Evolutionary conservation across 2,329 filamentous ascomycete genomes (phyloP), one percentile per base, ranked within the genome.

Genomic region (Aspergillus sp.): DNA sequence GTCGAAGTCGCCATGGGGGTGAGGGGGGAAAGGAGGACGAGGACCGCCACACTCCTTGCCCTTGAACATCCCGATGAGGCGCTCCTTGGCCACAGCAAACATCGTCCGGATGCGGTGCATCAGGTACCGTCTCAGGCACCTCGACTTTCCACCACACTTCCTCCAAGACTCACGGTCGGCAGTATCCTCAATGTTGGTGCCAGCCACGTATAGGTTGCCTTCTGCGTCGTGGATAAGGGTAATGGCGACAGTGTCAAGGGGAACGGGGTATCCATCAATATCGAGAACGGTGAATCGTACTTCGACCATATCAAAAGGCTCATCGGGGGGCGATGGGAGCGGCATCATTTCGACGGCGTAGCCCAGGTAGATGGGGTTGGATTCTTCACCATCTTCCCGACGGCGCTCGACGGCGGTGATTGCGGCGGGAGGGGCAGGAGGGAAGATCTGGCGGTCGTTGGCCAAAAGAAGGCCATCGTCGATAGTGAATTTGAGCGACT

Each of bases 251-350:
- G 79, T 79, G 59, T 80, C 76, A n/a, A 80, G 71, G 19, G 79
- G 77, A 9, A 80, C 78, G 1, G 80, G 79, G 52, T 76, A 72
- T 30, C 73, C 70, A 47, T 77, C 75, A 19, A 82, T 68, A 57
- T 80, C 79, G 30, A 82, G 73, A 41, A 81, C 73, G n/a, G 79
- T 81, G 67, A 82, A 80, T 45, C 78, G 75, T 61, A 81, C 67
- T 11, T 74, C 70, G 2, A 77, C 64, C 25, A 81, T 64, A 8
- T 77, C 73, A 48, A 72, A 67, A 7, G 71, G 66, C n/a, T 71
- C 72, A 25, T 77, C 73, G 8, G 68, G 61, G 17, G 73, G 66
- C 13, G 69, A 63, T 22, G 70, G 63, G 47, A 70, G 56, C 23
- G 77, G 72, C 62, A 78, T 70, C 46, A 76, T 68, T 65, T 81